Evolutionary conservation across 2,329 filamentous ascomycete species (phyloP), one percentile per base, ranked within the genome.

Genomic region (Diaporthe amygdali): DNA sequence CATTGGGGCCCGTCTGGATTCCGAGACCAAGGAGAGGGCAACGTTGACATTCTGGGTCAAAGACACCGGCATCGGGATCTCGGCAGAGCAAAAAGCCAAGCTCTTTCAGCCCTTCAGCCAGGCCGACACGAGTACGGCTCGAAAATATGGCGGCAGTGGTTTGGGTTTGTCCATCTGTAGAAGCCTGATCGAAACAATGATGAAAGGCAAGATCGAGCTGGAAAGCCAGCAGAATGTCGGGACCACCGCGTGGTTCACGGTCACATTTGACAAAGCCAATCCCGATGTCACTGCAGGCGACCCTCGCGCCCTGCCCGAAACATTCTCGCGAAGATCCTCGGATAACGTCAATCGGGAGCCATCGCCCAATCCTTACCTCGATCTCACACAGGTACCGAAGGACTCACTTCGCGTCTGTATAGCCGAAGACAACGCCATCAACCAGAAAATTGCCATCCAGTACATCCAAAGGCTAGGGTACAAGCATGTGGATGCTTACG

Each of bases 131-230:
- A 96, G 94, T 76, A 97, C 95, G 3, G 94, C 95, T 68, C 88
- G 95, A 66, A 96, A 95, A 78, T 98, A 97, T 76, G 95, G 95
- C 49, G 95, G 95, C 52, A 97, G 94, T 75, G 95, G 95, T 30
- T 90, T 98, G 2, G 95, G 95, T 2, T 86, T 98, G 52, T 97
- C 94, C 78, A 98, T 98, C 74, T 97, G 95, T 88, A 97, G 97
- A 82, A 95, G 94, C 0, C 90, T 98, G 52, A 95, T 98, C 73
- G 94, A 97, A 82, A 94, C 93, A 25, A 95, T 97, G 82, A 95
- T 98, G 89, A 91, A 94, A 73, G 95, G 95, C 51, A 91, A 88
- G 72, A 97, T 98, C 72, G 91, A 91, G 82, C 88, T 98, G 1
- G 92, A 96, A 73, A 96, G 93, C 74, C 86, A 90, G 49, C 91